These are phyloP conservation scores for Neopestalotiopsis clavispora DNA, from an alignment of 2,329 filamentous ascomycete species.

Conservation along the genomic window DNA sequence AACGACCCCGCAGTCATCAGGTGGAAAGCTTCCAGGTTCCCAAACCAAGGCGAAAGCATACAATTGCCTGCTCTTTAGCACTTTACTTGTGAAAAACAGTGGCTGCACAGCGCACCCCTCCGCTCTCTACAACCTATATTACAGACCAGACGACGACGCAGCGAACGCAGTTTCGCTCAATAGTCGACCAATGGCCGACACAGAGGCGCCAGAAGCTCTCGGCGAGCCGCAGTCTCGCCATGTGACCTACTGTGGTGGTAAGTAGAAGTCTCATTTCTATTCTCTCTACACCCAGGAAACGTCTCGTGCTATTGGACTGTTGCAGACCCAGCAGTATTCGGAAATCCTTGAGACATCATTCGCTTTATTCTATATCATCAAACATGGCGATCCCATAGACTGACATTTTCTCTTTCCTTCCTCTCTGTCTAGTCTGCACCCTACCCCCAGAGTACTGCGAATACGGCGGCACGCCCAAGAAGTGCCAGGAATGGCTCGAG, in stretches of 20 bases:
- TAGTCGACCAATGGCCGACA: constrained; percentile 55
- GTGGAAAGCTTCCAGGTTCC: background rate
- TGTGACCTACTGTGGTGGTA: constrained; percentile 65
- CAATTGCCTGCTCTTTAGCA: background rate
- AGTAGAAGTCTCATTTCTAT: constrained; percentile 31
- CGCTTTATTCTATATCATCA: background rate
- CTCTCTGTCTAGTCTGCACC: constrained; percentile 58
- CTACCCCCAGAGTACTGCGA: constrained; percentile 88
- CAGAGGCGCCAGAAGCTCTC: constrained; percentile 49
- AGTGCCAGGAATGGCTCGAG: constrained; percentile 95
- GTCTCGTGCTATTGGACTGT: background rate
- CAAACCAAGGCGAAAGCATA: background rate
- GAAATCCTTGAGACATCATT: background rate
- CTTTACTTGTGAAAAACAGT: background rate
- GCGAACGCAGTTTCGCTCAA: constrained; percentile 1
- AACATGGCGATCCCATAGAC: background rate
- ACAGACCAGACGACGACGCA: constrained; percentile 9
- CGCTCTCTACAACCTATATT: background rate
- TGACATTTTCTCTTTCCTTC: background rate
- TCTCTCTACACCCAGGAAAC: background rate
- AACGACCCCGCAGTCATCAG: constrained; percentile 7
- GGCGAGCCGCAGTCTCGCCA: constrained; percentile 55
- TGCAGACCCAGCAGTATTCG: background rate
- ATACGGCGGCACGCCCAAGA: constrained; percentile 94
- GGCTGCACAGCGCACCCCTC: background rate